Conservation (phyloP, 768 basidiomycete species). For the Panus rudis region DNA sequence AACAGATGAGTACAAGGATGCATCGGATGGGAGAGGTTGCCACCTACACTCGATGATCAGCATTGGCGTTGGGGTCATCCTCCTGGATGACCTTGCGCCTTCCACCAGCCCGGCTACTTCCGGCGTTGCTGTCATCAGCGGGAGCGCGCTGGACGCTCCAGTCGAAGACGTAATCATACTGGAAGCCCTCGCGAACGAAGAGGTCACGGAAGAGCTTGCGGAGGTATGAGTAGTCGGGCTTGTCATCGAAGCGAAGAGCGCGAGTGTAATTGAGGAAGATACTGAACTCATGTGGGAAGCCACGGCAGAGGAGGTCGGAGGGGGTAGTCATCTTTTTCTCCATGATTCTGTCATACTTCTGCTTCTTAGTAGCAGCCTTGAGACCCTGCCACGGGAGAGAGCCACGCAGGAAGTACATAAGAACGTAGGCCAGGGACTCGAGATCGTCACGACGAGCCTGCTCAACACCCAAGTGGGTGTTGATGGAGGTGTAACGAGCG, state of each 20-base stretch:
- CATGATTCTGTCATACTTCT: constrained; percentile 99
- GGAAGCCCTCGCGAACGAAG: constrained; percentile 94
- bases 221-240: constrained; percentile 98
- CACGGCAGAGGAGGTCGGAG: constrained; percentile 93
- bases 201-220: constrained; percentile 99
- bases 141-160: constrained; percentile 87
- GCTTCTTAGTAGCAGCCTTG: constrained; percentile 99
- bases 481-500: constrained; percentile 98
- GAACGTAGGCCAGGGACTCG: constrained; percentile 96
- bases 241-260: constrained; percentile 98
- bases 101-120: constrained; percentile 56
- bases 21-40: constrained; percentile 11
- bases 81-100: constrained; percentile 81
- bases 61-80: constrained; percentile 75
- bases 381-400: constrained; percentile 98
- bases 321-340: constrained; percentile 99
- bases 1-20: constrained; percentile 8
- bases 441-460: constrained; percentile 97
- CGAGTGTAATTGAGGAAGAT: constrained; percentile 99
- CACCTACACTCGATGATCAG: constrained; percentile 79
- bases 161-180: constrained; percentile 99
- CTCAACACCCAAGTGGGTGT: constrained; percentile 97
- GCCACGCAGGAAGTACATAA: constrained; percentile 99
- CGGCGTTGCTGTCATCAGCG: constrained; percentile 55
- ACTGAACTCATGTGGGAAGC: constrained; percentile 99